Evolutionary conservation across 805 yeast genomes (phyloP).

Genomic region (Metschnikowia kofuensis): DNA sequence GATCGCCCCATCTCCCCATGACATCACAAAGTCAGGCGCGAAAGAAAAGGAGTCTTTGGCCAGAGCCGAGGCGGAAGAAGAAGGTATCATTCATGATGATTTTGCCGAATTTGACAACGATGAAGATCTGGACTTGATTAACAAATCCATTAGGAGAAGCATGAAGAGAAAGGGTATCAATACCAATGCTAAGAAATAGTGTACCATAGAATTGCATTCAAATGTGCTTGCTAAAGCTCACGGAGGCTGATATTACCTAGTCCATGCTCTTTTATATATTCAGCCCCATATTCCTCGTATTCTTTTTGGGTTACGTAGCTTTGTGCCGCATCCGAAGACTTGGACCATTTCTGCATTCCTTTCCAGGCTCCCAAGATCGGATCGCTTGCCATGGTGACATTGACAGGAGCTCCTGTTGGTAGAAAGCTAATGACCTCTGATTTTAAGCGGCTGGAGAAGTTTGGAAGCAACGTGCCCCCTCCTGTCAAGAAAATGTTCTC

Average conservation of each 20-base stretch:
- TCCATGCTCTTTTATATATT: constrained; percentile 82
- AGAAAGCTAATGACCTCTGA: constrained; percentile 67
- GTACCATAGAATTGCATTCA: constrained; percentile 8
- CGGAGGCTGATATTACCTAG: constrained; percentile 58
- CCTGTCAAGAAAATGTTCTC: constrained; percentile 83
- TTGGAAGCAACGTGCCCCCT: constrained; percentile 67
- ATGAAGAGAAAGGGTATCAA: constrained; percentile 71
- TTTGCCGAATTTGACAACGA: constrained; percentile 78
- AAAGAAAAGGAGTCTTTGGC: constrained; percentile 79
- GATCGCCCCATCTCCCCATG: constrained; percentile 81
- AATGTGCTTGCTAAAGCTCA: not conserved
- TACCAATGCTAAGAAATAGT: constrained; percentile 45
- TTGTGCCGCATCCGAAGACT: constrained; percentile 41
- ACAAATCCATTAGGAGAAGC: constrained; percentile 61
- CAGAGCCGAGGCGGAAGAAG: constrained; percentile 77
- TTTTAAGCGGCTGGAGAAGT: constrained; percentile 64
- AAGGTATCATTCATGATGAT: constrained; percentile 80
- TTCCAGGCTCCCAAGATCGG: constrained; percentile 86
- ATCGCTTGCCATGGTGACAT: constrained; percentile 60
- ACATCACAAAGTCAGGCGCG: constrained; percentile 83
- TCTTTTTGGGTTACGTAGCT: constrained; percentile 64
- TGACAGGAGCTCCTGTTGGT: constrained; percentile 63
- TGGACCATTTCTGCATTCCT: constrained; percentile 86
- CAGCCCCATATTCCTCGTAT: constrained; percentile 86
- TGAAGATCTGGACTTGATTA: constrained; percentile 72